Evolutionary conservation across 306 rosid genomes (phyloP).

Genomic region (Begonia fuchsioides): DNA sequence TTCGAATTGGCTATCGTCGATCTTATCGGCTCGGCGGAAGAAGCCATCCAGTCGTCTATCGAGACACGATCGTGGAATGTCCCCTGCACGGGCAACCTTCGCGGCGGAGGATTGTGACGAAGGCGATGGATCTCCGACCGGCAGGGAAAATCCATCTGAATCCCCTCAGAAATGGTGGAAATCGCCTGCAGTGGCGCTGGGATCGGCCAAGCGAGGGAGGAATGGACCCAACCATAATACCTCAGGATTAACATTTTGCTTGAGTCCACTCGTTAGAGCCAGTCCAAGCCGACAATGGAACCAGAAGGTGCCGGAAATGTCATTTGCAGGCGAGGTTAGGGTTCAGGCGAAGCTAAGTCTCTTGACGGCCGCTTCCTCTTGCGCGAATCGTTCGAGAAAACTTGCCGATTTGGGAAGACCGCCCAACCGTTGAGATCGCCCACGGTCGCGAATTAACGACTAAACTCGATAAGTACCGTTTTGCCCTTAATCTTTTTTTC

Average conservation of each 20-base stretch:
- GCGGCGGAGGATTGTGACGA: constrained; percentile 18
- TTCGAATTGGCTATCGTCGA: constrained; percentile 52
- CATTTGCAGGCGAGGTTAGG: constrained; percentile 30
- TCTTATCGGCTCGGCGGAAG: constrained; percentile 32
- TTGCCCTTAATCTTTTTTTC: constrained; percentile 12
- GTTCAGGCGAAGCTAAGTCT: constrained; percentile 38
- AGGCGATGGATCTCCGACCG: constrained; percentile 34
- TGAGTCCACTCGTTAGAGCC: constrained; percentile 79
- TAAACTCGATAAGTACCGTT: constrained; percentile 16
- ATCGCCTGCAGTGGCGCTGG: constrained; percentile 33
- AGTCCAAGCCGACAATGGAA: constrained; percentile 67
- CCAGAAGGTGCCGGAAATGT: constrained; percentile 42
- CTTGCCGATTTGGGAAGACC: constrained; percentile 79
- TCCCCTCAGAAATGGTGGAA: constrained; percentile 40
- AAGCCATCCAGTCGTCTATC: constrained; percentile 11
- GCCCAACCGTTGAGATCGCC: constrained; percentile 53
- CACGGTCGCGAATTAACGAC: constrained; percentile 19
- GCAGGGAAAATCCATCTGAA: constrained; percentile 31
- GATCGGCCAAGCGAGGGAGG: constrained; percentile 33
- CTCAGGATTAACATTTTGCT: constrained; percentile 59
- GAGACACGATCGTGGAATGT: constrained; percentile 62
- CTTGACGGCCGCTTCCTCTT: constrained; percentile 45
- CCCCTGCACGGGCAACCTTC: constrained; percentile 37
- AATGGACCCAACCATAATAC: constrained; percentile 24
- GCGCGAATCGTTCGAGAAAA: constrained; percentile 75